phyloP scores from a whole-genome alignment of 805 yeast genomes.

The Vanderwaltozyma yarrowii region DNA sequence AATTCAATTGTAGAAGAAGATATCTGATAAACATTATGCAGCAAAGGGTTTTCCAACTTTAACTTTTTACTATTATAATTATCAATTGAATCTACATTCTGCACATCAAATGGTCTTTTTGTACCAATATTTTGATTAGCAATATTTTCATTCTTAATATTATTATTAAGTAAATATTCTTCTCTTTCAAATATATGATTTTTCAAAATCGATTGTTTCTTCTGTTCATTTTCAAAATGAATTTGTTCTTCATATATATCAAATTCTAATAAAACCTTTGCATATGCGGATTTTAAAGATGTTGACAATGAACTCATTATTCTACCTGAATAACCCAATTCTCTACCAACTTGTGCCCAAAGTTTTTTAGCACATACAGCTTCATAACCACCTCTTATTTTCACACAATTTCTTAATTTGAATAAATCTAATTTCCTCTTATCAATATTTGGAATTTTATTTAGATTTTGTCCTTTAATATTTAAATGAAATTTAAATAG shows the following conservation, averaged over 20 bases:
- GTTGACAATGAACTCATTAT: conserved; percentile 64
- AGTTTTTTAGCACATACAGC: conserved; percentile 52
- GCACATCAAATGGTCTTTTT: background rate
- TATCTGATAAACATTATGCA: conserved; percentile 15
- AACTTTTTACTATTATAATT: conserved; percentile 1
- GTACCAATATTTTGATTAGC: no score
- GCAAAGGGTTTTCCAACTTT: background rate
- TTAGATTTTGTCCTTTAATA: conserved; percentile 10
- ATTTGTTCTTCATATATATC: conserved; percentile 12
- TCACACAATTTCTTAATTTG: conserved; percentile 46
- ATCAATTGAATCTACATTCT: conserved; percentile 6
- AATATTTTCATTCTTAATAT: no score
- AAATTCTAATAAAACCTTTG: conserved; percentile 32
- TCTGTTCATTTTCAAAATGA: background rate
- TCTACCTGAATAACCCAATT: conserved; percentile 64
- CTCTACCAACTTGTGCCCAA: conserved; percentile 82
- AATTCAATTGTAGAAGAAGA: conserved; percentile 38
- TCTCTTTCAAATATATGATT: conserved; percentile 2
- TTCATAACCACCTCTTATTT: conserved; percentile 55
- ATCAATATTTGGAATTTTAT: conserved; percentile 56
- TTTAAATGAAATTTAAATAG: conserved; percentile 36
- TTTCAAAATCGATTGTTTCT: background rate
- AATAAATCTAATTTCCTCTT: conserved; percentile 56
- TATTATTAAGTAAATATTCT: background rate
- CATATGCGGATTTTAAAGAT: conserved; percentile 51